phyloP scores from a whole-genome alignment of 495 filamentous ascomycete genomes.

The Aspergillus nidulans region DNA sequence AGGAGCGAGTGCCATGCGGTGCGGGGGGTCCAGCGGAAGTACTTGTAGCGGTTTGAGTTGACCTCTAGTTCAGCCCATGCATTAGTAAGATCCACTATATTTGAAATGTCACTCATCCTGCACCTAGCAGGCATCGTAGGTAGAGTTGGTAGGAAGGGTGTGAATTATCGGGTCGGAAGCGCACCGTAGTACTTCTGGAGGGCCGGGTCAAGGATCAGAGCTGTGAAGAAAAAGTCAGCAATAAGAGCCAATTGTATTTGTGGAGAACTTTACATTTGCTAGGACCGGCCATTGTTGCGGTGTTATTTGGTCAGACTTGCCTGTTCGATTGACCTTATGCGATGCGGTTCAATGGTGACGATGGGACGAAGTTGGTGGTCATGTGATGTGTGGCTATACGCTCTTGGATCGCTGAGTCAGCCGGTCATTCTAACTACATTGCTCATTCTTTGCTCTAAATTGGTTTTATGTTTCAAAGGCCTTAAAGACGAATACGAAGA shows the following conservation, averaged over 20 bases:
- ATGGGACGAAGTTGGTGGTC: conserved; percentile 17
- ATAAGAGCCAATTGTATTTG: not conserved
- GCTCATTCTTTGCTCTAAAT: no score
- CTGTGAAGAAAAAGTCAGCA: conserved; percentile 20
- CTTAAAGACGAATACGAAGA: not conserved
- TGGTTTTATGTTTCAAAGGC: no score
- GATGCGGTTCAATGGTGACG: conserved; percentile 8
- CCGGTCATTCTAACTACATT: no score
- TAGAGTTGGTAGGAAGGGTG: not conserved
- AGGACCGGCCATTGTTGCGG: conserved; percentile 44
- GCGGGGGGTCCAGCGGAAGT: conserved; percentile 86
- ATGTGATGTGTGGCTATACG: conserved; percentile 3
- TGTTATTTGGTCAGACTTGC: conserved; percentile 1
- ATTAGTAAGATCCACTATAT: not conserved
- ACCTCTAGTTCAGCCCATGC: conserved; percentile 55
- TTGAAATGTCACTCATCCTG: not conserved
- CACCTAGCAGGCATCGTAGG: not conserved
- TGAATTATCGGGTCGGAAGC: conserved; percentile 12
- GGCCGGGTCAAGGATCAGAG: conserved; percentile 70
- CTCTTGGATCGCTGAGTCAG: conserved; percentile 9
- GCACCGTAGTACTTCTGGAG: conserved; percentile 71
- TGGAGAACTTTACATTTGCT: conserved; percentile 40
- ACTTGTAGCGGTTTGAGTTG: conserved; percentile 80
- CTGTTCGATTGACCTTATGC: conserved; percentile 1
- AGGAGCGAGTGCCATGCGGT: conserved; percentile 74